phyloP scores from a whole-genome alignment of 129 eudicot genomes.

The Pseudognaphalium luteoalbum region DNA sequence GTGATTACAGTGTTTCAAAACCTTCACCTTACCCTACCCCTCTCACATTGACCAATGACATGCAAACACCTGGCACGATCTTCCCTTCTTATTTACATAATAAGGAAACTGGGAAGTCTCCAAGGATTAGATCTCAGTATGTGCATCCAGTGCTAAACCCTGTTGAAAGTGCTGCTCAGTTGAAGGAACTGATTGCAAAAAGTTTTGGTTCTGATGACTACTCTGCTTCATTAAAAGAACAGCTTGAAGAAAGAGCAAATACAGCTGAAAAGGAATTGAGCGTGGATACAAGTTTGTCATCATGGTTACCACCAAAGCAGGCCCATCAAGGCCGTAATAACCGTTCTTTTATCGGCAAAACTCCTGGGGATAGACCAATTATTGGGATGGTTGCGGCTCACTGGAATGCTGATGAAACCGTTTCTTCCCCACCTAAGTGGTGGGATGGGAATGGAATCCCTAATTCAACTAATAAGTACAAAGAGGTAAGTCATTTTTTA shows the following conservation, averaged over 20 bases:
- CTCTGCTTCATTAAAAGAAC: conserved; percentile 35
- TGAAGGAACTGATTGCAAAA: conserved; percentile 43
- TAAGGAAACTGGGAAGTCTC: conserved; percentile 42
- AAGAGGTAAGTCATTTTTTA: conserved; percentile 53
- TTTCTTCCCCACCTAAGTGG: conserved; percentile 57
- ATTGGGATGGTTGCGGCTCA: conserved; percentile 78
- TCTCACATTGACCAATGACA: conserved; percentile 55
- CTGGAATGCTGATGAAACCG: conserved; percentile 61
- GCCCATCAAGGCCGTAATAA: conserved; percentile 25
- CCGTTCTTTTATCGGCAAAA: conserved; percentile 35
- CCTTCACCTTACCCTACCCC: conserved; percentile 86
- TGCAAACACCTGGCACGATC: conserved; percentile 92
- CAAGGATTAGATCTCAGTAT: conserved; percentile 73
- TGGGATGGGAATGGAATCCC: conserved; percentile 95
- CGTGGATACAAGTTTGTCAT: conserved; percentile 58
- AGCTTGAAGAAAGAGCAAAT: conserved; percentile 21
- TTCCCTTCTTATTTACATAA: conserved; percentile 49
- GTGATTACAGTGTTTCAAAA: conserved; percentile 41
- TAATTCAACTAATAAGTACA: conserved; percentile 84
- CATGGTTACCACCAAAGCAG: conserved; percentile 64
- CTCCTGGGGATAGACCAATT: conserved; percentile 70
- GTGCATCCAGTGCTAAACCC: conserved; percentile 56
- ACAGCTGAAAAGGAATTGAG: conserved; percentile 37
- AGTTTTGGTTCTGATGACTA: conserved; percentile 24
- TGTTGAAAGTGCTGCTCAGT: conserved; percentile 42